These are phyloP conservation scores for Mercurialis annua DNA, from an alignment of 345 rosid species.

Conservation along the genomic window DNA sequence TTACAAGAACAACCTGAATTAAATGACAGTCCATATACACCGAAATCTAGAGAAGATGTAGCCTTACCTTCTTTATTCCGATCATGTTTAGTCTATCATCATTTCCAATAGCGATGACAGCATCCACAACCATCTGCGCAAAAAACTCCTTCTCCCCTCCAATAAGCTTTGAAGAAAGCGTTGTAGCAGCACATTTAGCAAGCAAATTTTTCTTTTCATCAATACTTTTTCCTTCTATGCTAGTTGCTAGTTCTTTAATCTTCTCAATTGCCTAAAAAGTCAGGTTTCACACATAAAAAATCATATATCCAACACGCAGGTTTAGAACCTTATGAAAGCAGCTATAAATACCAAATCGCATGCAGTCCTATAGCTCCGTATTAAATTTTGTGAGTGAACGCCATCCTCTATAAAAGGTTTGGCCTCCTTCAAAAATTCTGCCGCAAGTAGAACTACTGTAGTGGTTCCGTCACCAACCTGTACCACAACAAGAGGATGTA, in stretches of 20 bases:
- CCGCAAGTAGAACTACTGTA: slow-evolving; percentile 89
- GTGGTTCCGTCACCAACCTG: slow-evolving; percentile 99
- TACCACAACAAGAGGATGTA: slow-evolving; percentile 13
- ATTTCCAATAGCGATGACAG: slow-evolving; percentile 79
- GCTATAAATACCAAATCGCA: slow-evolving; percentile 46
- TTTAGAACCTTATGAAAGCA: not conserved
- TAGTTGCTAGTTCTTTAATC: slow-evolving; percentile 71
- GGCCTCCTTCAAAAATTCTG: slow-evolving; percentile 94
- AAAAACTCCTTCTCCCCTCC: slow-evolving; percentile 97
- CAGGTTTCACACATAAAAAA: not conserved
- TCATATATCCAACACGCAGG: not conserved
- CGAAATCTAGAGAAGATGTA: not conserved
- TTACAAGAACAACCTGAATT: not conserved
- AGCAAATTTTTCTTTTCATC: slow-evolving; percentile 89
- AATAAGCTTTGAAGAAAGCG: slow-evolving; percentile 93
- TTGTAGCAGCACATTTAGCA: slow-evolving; percentile 92
- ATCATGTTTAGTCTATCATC: slow-evolving; percentile 89
- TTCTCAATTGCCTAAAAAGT: slow-evolving; percentile 71
- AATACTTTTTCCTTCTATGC: slow-evolving; percentile 85
- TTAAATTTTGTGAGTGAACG: slow-evolving; percentile 89
- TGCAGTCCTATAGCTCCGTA: slow-evolving; percentile 85
- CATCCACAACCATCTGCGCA: slow-evolving; percentile 89
- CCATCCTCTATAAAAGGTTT: slow-evolving; percentile 97
- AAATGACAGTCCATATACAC: not conserved
- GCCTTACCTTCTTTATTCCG: slow-evolving; percentile 81